Evolutionary conservation across 2,329 filamentous ascomycete genomes (phyloP).

Genomic region (Trichoderma arundinaceum): DNA sequence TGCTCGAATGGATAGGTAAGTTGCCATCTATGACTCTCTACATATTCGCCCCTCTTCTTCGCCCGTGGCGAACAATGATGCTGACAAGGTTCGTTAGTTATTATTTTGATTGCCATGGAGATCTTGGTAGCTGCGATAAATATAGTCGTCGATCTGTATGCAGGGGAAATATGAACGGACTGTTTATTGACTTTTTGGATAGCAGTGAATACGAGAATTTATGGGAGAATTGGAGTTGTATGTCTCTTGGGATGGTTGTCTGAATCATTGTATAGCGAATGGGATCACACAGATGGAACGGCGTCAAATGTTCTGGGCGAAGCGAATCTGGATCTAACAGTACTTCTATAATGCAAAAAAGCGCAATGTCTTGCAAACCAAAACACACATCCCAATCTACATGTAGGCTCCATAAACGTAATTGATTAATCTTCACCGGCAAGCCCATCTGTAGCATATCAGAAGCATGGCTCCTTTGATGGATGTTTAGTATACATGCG

Average conservation of each 20-base stretch:
- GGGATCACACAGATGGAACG: neutral
- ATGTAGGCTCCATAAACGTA: neutral
- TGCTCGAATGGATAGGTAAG: slow-evolving; percentile 86
- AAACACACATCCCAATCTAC: too few relatives aligned
- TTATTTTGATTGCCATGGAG: slow-evolving; percentile 92
- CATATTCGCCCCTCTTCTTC: neutral
- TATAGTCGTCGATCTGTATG: slow-evolving; percentile 92
- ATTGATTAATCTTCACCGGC: neutral
- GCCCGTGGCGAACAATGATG: neutral
- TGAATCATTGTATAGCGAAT: slow-evolving; percentile 1
- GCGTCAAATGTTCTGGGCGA: slow-evolving; percentile 18
- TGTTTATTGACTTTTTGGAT: slow-evolving; percentile 1
- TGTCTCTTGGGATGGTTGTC: neutral
- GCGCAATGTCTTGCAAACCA: neutral
- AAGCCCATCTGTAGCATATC: neutral
- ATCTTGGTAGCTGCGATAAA: slow-evolving; percentile 92
- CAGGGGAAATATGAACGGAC: slow-evolving; percentile 39
- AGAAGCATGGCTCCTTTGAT: neutral
- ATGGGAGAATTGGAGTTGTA: neutral
- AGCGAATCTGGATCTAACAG: slow-evolving; percentile 1
- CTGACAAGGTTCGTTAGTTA: slow-evolving; percentile 64
- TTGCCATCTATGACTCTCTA: slow-evolving; percentile 31
- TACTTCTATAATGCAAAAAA: slow-evolving; percentile 7
- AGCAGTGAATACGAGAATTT: neutral
- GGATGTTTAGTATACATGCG: slow-evolving; percentile 19